Conservation (phyloP, 2,329 filamentous ascomycete genomes). For the Thermothelomyces thermophilus region DNA sequence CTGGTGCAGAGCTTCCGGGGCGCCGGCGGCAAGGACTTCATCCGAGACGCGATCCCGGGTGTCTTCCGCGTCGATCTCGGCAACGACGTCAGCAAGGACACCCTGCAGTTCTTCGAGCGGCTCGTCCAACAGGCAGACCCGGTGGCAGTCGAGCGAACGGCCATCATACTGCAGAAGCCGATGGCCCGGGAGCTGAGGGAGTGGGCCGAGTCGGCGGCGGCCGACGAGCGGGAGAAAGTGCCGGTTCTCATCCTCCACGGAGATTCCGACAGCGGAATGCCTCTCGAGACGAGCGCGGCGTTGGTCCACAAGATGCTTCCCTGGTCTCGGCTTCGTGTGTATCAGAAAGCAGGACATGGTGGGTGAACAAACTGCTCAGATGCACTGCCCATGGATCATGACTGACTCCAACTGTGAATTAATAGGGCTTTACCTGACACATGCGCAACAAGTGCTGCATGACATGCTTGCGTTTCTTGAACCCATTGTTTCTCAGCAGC, state of each 20-base stretch:
- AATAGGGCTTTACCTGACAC: slow-evolving; percentile 19
- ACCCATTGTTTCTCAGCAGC: slow-evolving; percentile 1
- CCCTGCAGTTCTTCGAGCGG: slow-evolving; percentile 14
- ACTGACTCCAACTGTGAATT: background rate
- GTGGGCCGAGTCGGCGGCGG: background rate
- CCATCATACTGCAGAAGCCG: background rate
- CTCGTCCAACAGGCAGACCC: slow-evolving; percentile 16
- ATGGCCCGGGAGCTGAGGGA: slow-evolving; percentile 8
- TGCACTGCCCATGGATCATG: background rate
- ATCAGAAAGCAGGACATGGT: slow-evolving; percentile 19
- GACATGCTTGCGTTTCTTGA: slow-evolving; percentile 10
- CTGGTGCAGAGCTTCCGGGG: slow-evolving; percentile 6
- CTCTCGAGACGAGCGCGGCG: slow-evolving; percentile 8
- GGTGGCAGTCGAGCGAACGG: slow-evolving; percentile 13
- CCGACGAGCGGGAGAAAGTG: background rate
- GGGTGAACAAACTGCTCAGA: background rate
- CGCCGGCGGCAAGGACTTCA: slow-evolving; percentile 3
- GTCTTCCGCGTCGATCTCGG: slow-evolving; percentile 13
- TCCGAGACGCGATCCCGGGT: slow-evolving; percentile 1
- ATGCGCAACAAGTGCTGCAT: slow-evolving; percentile 7
- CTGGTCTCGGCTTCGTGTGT: slow-evolving; percentile 15
- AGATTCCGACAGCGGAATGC: slow-evolving; percentile 14
- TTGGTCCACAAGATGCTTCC: slow-evolving; percentile 11
- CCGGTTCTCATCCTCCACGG: slow-evolving; percentile 17
- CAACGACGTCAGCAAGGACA: slow-evolving; percentile 1